Base-by-base conservation (phyloP, 805 yeast species). In the Starmerella kuoi region DNA sequence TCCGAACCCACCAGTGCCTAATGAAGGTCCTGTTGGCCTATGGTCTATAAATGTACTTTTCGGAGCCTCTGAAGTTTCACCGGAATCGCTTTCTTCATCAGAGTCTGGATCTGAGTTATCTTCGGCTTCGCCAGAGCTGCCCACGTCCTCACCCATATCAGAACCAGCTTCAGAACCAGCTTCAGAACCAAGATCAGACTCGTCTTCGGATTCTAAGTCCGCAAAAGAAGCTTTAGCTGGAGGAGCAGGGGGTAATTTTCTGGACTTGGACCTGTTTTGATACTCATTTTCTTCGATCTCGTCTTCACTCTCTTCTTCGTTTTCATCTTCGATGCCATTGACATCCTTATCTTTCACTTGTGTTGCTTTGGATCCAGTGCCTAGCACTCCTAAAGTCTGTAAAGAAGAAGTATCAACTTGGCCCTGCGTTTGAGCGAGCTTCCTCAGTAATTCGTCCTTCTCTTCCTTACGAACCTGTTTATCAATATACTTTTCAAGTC, bases 401-500 rank as follows among this genome's bases (percentile, higher is more conserved):
- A 85, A 65, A 11, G 74, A 52, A 0, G 77, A 63, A 0, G 94
- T 75, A 56, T 87, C 94, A 36, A 88, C 70, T 43, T 70, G 42
- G 14, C 30, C 31, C 21, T 49, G 68, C 1, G 83, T 74, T 26
- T 65, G 63, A 7, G 73, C 64, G 32, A 88, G 66, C 58, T 85
- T 86, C 49, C 79, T 76, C 33, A 88, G 64, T 41, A 88, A 65
- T 2, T 72, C 70, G 52, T 81, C 81, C 60, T 82, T 82, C 62
- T 88, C 97, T 59, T 88, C 50, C 31, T 48, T 49, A 8, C 53
- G 42, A 12, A 51, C 52, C 32, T 46, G 51, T 33, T 58, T 47
- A 35, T 60, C 66, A 30, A 88, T 85, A 60, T 85, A 88, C 61
- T 88, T 88, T 48, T 88, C 96, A 34, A 88, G 63, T 44, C 97